These are phyloP conservation scores for Fraxinus pennsylvanica DNA, from an alignment of 257 asterid species.

Conservation along the genomic window DNA sequence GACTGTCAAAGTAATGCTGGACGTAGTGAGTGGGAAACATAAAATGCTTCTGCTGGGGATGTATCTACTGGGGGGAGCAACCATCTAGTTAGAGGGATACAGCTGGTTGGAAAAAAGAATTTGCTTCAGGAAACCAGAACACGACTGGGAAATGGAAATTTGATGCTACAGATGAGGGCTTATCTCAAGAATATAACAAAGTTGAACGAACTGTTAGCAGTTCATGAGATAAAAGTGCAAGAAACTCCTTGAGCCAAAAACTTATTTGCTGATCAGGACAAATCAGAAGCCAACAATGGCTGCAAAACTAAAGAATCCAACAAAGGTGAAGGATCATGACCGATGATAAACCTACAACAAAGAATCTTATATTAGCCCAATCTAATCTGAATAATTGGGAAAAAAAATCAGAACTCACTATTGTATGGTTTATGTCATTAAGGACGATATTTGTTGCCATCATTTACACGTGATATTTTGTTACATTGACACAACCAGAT, in stretches of 20 bases:
- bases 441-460: no score
- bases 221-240: conserved; percentile 37
- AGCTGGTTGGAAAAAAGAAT: conserved; percentile 49
- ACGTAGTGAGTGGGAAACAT: conserved; percentile 33
- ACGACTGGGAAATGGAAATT: conserved; percentile 17
- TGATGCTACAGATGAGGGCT: conserved; percentile 11
- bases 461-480: no score
- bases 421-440: no score
- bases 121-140: not conserved
- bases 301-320: conserved; percentile 12
- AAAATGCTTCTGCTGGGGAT: conserved; percentile 28
- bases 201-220: conserved; percentile 25
- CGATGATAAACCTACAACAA: no score
- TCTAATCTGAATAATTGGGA: no score
- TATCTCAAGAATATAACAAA: conserved; percentile 20
- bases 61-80: conserved; percentile 17
- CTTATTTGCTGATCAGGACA: conserved; percentile 9
- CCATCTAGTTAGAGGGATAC: no score
- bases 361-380: no score
- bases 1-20: conserved; percentile 27
- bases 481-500: no score
- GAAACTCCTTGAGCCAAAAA: conserved; percentile 40
- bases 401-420: no score
- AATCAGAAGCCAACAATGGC: conserved; percentile 22
- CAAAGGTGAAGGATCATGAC: conserved; percentile 28